Percentiles rank a stretch among this genome's conserved stretches.
Conservation (phyloP, 2,329 filamentous ascomycete species). For the Hypoxylon sp. region DNA sequence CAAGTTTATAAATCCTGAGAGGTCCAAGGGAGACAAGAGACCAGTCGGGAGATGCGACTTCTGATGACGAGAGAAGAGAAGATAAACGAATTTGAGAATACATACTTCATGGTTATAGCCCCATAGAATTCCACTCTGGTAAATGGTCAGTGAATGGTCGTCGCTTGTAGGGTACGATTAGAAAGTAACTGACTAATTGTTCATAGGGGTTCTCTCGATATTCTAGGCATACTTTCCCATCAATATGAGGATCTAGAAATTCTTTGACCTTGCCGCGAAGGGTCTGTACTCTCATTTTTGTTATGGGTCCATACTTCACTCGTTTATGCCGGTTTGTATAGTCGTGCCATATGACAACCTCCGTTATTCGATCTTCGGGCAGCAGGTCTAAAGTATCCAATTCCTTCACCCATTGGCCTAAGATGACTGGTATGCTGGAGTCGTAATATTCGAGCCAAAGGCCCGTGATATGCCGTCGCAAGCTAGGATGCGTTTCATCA, state of each 20-base stretch:
- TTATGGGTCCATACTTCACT: slow-evolving; percentile 40
- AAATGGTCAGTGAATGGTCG: slow-evolving; percentile 7
- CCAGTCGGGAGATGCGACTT: neutral
- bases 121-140: slow-evolving; percentile 43
- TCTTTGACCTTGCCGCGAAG: slow-evolving; percentile 33
- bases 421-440: slow-evolving; percentile 31
- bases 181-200: slow-evolving; percentile 33
- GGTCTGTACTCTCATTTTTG: slow-evolving; percentile 34
- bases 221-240: slow-evolving; percentile 35
- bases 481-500: neutral
- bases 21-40: neutral
- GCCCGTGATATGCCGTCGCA: slow-evolving; percentile 36
- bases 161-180: neutral
- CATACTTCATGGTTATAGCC: slow-evolving; percentile 38
- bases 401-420: slow-evolving; percentile 46
- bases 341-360: slow-evolving; percentile 44
- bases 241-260: slow-evolving; percentile 21
- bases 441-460: slow-evolving; percentile 45
- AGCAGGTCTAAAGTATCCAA: slow-evolving; percentile 32
- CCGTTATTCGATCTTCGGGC: slow-evolving; percentile 35
- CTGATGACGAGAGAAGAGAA: neutral
- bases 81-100: neutral
- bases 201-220: slow-evolving; percentile 45
- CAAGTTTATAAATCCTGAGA: neutral
- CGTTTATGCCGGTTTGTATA: slow-evolving; percentile 35